Evolutionary conservation across 306 rosid genomes (phyloP).

Genomic region (Rubus idaeus): DNA sequence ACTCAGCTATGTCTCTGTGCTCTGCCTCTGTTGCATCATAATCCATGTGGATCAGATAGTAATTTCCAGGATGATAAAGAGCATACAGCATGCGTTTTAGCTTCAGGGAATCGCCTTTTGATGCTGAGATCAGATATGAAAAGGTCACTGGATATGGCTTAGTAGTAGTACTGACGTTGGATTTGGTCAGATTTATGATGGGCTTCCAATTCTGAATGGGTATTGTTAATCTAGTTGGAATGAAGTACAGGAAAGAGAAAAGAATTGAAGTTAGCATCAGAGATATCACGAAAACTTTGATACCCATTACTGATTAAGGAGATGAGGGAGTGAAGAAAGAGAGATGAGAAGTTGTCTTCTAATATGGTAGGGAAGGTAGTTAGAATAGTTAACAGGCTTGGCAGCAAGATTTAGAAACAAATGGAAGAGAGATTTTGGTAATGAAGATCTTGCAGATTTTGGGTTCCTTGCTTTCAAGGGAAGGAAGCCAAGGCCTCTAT

Average conservation of each 20-base stretch:
- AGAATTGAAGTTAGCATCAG: slow-evolving; percentile 50
- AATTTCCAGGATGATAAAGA: slow-evolving; percentile 79
- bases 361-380: not conserved
- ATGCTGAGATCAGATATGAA: slow-evolving; percentile 81
- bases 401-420: not conserved
- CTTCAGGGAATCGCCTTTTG: slow-evolving; percentile 61
- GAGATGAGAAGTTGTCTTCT: not conserved
- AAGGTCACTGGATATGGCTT: slow-evolving; percentile 58
- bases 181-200: slow-evolving; percentile 24
- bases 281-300: slow-evolving; percentile 51
- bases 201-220: slow-evolving; percentile 48
- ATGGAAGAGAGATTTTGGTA: not conserved
- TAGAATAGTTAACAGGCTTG: not conserved
- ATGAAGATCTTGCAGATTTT: not conserved
- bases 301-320: slow-evolving; percentile 43
- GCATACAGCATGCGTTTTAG: slow-evolving; percentile 63
- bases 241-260: slow-evolving; percentile 40
- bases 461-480: slow-evolving; percentile 8
- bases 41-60: slow-evolving; percentile 82
- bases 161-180: slow-evolving; percentile 3
- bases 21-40: slow-evolving; percentile 61
- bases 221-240: slow-evolving; percentile 60
- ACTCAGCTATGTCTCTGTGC: slow-evolving; percentile 50
- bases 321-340: slow-evolving; percentile 11
- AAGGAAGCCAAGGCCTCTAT: not conserved